Percentiles rank a stretch among this genome's conserved stretches.
Conservation (phyloP, 129 eudicot genomes). For the Chrysanthemum seticuspe region DNA sequence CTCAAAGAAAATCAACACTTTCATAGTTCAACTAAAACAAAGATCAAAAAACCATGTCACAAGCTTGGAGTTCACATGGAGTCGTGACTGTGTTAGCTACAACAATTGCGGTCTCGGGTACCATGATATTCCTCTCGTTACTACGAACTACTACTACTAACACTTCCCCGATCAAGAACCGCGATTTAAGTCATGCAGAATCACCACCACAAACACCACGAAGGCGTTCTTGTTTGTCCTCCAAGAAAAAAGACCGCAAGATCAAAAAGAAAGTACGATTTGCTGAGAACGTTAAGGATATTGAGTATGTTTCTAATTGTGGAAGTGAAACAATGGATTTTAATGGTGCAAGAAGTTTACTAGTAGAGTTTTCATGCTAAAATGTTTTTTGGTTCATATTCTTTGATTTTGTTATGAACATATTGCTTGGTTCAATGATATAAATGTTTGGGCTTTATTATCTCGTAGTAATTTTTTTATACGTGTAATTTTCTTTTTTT, state of each 20-base stretch:
- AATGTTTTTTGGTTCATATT: not conserved
- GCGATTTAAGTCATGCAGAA: not conserved
- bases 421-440: too few relatives aligned
- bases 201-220: constrained; percentile 9
- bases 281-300: constrained; percentile 46
- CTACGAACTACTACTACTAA: too few relatives aligned
- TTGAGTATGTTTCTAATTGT: constrained; percentile 6
- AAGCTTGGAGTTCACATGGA: constrained; percentile 6
- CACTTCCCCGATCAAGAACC: too few relatives aligned
- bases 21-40: not conserved
- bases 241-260: constrained; percentile 37
- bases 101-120: not conserved
- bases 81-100: constrained; percentile 45
- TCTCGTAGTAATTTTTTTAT: too few relatives aligned
- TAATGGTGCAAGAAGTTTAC: too few relatives aligned
- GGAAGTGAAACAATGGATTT: not conserved
- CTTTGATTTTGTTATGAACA: not conserved
- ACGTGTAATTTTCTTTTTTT: too few relatives aligned
- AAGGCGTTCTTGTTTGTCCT: constrained; percentile 45
- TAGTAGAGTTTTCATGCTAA: constrained; percentile 19
- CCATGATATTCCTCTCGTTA: too few relatives aligned
- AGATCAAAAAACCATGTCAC: constrained; percentile 30
- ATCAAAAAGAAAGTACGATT: constrained; percentile 55
- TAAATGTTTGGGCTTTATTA: too few relatives aligned
- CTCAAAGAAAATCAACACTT: not conserved